Conservation (phyloP, 805 yeast species). For the Teunomyces tritomae region DNA sequence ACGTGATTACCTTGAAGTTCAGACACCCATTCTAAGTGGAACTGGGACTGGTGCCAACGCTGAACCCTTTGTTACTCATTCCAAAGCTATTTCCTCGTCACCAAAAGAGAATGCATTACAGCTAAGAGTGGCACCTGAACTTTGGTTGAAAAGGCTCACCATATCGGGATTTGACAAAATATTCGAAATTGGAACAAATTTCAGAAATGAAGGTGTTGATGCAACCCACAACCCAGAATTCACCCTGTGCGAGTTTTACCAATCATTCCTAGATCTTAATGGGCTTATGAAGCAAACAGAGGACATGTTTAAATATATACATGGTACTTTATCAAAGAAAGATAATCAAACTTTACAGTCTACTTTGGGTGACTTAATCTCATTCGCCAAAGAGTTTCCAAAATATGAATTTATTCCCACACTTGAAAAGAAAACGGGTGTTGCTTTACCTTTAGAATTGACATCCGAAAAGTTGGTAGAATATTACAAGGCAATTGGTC, state of each 20-base stretch:
- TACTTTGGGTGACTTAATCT: constrained; percentile 21
- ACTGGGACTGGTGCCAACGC: constrained; percentile 89
- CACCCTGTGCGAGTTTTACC: constrained; percentile 86
- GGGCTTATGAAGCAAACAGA: constrained; percentile 69
- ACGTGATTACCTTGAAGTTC: constrained; percentile 71
- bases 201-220: constrained; percentile 92
- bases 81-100: constrained; percentile 30
- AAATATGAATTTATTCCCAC: constrained; percentile 66
- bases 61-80: constrained; percentile 67
- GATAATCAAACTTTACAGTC: background rate
- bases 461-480: constrained; percentile 37
- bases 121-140: constrained; percentile 89
- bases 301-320: constrained; percentile 45
- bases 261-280: constrained; percentile 61
- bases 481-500: constrained; percentile 38
- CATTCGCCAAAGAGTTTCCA: constrained; percentile 13
- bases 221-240: constrained; percentile 94
- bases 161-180: constrained; percentile 84
- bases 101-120: constrained; percentile 38
- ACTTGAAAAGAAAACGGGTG: constrained; percentile 53
- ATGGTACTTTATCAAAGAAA: constrained; percentile 22
- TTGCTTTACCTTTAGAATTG: constrained; percentile 44
- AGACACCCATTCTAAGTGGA: constrained; percentile 80
- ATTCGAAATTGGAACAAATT: constrained; percentile 80
- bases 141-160: constrained; percentile 84